Percentiles rank a stretch among this genome's conserved stretches.
phyloP scores from a whole-genome alignment of 2,329 filamentous ascomycete species.

The Cercospora sp. region DNA sequence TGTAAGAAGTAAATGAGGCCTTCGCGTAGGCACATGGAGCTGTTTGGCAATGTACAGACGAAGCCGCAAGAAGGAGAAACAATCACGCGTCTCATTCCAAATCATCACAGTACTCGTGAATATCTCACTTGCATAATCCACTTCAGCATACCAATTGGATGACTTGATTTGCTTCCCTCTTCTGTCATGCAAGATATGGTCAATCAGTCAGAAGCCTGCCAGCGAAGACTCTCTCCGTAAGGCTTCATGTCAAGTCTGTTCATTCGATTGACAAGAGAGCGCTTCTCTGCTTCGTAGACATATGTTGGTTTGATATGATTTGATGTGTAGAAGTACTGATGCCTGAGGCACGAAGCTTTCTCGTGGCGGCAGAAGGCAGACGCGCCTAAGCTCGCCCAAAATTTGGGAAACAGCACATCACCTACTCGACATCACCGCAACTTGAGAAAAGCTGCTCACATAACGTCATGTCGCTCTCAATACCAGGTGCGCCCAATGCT shows the following conservation, averaged over 20 bases:
- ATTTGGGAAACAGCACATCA: neutral
- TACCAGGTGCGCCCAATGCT: constrained; percentile 89
- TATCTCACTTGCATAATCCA: neutral
- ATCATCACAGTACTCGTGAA: neutral
- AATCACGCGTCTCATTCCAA: neutral
- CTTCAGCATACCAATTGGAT: neutral
- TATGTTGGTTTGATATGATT: too few species aligned
- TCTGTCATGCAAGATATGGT: neutral
- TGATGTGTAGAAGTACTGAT: neutral
- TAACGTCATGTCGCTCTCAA: constrained; percentile 83
- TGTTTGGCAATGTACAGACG: neutral
- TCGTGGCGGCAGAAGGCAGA: neutral
- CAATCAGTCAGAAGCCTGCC: neutral
- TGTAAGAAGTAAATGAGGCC: neutral
- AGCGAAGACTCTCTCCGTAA: neutral
- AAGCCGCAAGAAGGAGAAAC: neutral
- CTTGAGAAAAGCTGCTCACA: neutral
- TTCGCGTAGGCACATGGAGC: neutral
- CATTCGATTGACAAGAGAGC: neutral
- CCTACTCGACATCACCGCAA: neutral
- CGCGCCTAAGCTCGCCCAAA: constrained; percentile 2
- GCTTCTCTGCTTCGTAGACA: too few species aligned
- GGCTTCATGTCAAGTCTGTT: neutral
- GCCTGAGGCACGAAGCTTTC: neutral
- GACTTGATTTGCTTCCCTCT: neutral